Percentiles rank a stretch among this genome's conserved stretches.
phyloP scores from a whole-genome alignment of 2,329 filamentous ascomycete species.

The Byssochlamys sp. region DNA sequence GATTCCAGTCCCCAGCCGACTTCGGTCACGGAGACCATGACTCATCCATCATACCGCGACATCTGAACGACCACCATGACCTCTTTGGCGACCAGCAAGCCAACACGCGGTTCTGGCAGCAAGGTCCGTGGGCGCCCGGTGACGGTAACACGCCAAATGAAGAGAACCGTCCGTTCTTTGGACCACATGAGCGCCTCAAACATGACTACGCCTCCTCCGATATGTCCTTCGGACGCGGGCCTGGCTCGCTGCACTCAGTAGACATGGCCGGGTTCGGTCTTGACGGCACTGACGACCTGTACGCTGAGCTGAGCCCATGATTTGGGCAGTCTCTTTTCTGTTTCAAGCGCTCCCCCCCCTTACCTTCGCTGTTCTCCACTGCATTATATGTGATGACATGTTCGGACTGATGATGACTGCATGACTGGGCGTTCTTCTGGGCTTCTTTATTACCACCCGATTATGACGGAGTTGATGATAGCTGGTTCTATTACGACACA shows the following conservation, averaged over 20 bases:
- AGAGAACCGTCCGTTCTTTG: slow-evolving; percentile 35
- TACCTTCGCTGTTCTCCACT: slow-evolving; percentile 18
- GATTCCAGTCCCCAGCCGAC: slow-evolving; percentile 34
- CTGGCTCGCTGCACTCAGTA: slow-evolving; percentile 35
- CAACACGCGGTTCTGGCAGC: slow-evolving; percentile 36
- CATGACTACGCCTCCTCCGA: slow-evolving; percentile 37
- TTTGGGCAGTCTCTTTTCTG: slow-evolving; percentile 4
- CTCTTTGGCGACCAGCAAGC: slow-evolving; percentile 37
- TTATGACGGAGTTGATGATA: slow-evolving; percentile 21
- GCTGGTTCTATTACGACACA: slow-evolving; percentile 24
- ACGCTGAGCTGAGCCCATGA: slow-evolving; percentile 30
- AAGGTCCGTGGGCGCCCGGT: slow-evolving; percentile 33
- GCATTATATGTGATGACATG: slow-evolving; percentile 32
- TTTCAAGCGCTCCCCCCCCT: slow-evolving; percentile 3
- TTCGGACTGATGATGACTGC: slow-evolving; percentile 32
- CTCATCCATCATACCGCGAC: slow-evolving; percentile 13
- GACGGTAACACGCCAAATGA: slow-evolving; percentile 35
- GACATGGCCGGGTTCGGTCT: slow-evolving; percentile 38
- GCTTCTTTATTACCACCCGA: slow-evolving; percentile 6
- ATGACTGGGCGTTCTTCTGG: slow-evolving; percentile 30
- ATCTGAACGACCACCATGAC: slow-evolving; percentile 33
- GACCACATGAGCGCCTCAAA: slow-evolving; percentile 34
- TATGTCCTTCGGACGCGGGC: slow-evolving; percentile 33
- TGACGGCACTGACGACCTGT: slow-evolving; percentile 29
- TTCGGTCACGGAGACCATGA: slow-evolving; percentile 27